Evolutionary conservation across 352 stramenopile genomes (phyloP).

Genomic region (Phytophthora crassamura): DNA sequence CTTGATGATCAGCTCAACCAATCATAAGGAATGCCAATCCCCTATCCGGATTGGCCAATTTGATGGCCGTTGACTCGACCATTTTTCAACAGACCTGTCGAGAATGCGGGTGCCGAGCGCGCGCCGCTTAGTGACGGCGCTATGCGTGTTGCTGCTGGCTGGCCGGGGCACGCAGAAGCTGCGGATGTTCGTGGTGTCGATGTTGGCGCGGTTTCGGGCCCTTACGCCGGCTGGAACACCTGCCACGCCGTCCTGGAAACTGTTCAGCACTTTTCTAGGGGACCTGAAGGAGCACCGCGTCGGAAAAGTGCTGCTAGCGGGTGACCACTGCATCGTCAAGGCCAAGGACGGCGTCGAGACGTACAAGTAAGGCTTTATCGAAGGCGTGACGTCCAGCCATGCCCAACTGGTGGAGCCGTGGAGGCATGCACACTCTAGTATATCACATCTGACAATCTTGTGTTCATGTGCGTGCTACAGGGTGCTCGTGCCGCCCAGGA

Average conservation of each 20-base stretch:
- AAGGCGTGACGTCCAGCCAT: neutral
- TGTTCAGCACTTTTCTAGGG: conserved; percentile 78
- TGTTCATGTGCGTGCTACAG: conserved; percentile 33
- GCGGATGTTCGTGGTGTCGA: conserved; percentile 42
- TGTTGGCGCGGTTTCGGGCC: conserved; percentile 36
- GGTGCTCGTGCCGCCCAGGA: conserved; percentile 77
- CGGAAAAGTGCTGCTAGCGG: conserved; percentile 69
- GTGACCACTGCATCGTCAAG: conserved; percentile 65
- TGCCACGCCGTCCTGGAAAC: conserved; percentile 43
- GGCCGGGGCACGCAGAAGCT: conserved; percentile 34
- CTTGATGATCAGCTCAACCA: too few relatives aligned
- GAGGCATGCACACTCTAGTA: conserved; percentile 5
- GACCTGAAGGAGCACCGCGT: conserved; percentile 59
- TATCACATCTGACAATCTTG: conserved; percentile 15
- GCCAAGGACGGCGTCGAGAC: conserved; percentile 43
- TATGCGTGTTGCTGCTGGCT: conserved; percentile 41
- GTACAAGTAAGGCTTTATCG: conserved; percentile 59
- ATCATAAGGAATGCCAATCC: too few relatives aligned
- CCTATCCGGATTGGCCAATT: too few relatives aligned
- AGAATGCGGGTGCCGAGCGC: conserved; percentile 45
- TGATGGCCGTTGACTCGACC: conserved; percentile 15
- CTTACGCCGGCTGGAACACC: conserved; percentile 19
- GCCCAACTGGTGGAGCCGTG: conserved; percentile 14
- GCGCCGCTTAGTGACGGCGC: conserved; percentile 40
- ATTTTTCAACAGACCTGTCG: neutral